These are phyloP conservation scores for Pontederia crassipes DNA, from an alignment of 176 grass and related monocot genomes.

Conservation along the genomic window DNA sequence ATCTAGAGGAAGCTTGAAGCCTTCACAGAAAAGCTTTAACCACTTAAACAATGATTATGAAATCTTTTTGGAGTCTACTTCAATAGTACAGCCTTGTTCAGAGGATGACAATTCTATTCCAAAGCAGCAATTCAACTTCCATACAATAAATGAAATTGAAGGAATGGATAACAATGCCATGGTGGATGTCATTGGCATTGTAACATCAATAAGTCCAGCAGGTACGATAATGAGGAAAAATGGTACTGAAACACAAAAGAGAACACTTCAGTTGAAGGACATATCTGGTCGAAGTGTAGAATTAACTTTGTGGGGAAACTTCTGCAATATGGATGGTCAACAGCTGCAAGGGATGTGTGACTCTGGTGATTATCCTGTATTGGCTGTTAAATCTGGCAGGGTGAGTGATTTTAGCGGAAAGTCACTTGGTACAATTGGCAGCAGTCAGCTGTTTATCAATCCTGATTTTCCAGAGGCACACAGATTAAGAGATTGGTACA, in stretches of 20 bases:
- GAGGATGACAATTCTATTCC: slow-evolving; percentile 53
- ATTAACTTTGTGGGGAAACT: slow-evolving; percentile 72
- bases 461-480: slow-evolving; percentile 55
- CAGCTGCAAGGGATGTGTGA: slow-evolving; percentile 57
- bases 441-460: slow-evolving; percentile 54
- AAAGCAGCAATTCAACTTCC: slow-evolving; percentile 58
- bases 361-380: slow-evolving; percentile 63
- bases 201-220: slow-evolving; percentile 59
- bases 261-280: slow-evolving; percentile 71
- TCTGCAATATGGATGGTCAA: slow-evolving; percentile 55
- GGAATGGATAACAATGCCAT: slow-evolving; percentile 32
- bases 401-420: slow-evolving; percentile 57
- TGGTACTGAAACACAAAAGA: slow-evolving; percentile 50
- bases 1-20: slow-evolving; percentile 52
- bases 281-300: slow-evolving; percentile 74
- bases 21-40: slow-evolving; percentile 51
- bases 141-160: slow-evolving; percentile 66
- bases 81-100: slow-evolving; percentile 39
- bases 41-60: slow-evolving; percentile 61
- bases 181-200: slow-evolving; percentile 79
- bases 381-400: slow-evolving; percentile 53
- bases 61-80: slow-evolving; percentile 30
- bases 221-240: slow-evolving; percentile 41
- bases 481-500: slow-evolving; percentile 65
- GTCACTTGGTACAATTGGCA: slow-evolving; percentile 28